Evolutionary conservation across 768 basidiomycete genomes (phyloP).

Genomic region (Coprinopsis marcescibilis): DNA sequence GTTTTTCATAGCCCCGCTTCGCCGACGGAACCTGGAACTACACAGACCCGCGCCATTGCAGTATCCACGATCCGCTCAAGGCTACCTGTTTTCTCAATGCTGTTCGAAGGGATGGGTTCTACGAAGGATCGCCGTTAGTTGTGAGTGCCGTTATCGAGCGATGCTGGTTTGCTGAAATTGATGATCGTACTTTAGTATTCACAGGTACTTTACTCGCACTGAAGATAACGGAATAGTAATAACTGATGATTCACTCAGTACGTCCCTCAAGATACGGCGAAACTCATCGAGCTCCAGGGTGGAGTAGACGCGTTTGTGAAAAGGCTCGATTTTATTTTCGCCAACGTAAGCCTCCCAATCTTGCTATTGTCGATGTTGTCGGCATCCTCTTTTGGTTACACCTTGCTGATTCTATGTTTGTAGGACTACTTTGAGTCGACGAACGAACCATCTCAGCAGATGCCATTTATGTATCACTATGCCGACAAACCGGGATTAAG

Average conservation of each 20-base stretch:
- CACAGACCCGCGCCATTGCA: constrained; percentile 64
- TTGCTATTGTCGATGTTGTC: not conserved
- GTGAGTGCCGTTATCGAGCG: constrained; percentile 30
- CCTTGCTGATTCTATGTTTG: too few species aligned
- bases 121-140: constrained; percentile 57
- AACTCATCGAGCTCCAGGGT: constrained; percentile 56
- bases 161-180: not conserved
- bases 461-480: constrained; percentile 69
- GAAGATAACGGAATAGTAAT: not conserved
- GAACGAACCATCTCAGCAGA: constrained; percentile 62
- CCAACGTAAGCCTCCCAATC: constrained; percentile 28
- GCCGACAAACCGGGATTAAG: constrained; percentile 54
- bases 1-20: constrained; percentile 44
- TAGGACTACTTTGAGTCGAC: constrained; percentile 58
- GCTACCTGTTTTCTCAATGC: constrained; percentile 59
- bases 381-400: not conserved
- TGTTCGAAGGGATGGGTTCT: constrained; percentile 54
- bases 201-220: constrained; percentile 31
- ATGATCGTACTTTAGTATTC: constrained; percentile 37
- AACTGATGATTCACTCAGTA: constrained; percentile 32
- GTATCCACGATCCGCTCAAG: constrained; percentile 50
- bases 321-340: constrained; percentile 53
- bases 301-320: constrained; percentile 48
- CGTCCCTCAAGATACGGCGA: constrained; percentile 60
- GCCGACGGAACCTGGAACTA: constrained; percentile 54